Evolutionary conservation across 2,329 filamentous ascomycete genomes (phyloP), one percentile per base, ranked within the genome.

Genomic region (Pseudocercospora fijiensis): DNA sequence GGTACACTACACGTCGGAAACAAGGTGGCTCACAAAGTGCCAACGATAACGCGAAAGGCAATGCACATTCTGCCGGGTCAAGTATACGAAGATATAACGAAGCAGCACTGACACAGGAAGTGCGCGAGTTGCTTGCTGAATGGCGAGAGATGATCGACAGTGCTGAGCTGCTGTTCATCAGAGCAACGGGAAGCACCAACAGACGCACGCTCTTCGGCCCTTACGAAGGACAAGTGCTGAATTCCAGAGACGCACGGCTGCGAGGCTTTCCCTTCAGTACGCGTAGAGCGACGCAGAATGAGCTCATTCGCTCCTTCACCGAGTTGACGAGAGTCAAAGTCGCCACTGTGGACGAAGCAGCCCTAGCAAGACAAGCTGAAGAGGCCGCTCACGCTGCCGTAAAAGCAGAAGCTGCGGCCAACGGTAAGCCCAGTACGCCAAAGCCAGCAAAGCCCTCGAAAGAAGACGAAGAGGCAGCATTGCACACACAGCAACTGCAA

Each of bases 1-100:
- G 95, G 62, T 99, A 99, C 75, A 99, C 96, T 0, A 99, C 95
- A 5, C 85, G 95, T 68, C 86, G 95, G 69, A 99, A 99, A 76
- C 95, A 99, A 77, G 95, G 95, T 82, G 95, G 96, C 47, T 89
- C 92, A 10, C 95, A 99, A 76, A 96, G 93, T 2, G 89, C 94
- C 27, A 98, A 92, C 76, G 95, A 99, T 76, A 90, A 91, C 65
- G 86, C 93, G n/a, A 96, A 96, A 75, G 94, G 95, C 13, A 88
- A 90, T 53, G 95, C 95, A 0, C 92, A 98, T 77, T 98, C 95
- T 3, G 96, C 93, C 7, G 95, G 96, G 76, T 91, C 95, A 0
- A 90, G 88, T 51, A 80, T 99, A 62, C 89, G 95, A 79, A 86
- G 95, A 20, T 96, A 98, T 78, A 99, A 99, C 73, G 96, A 99